A percentile compares a stretch with the other conserved stretches of the same genome.
These are phyloP conservation scores for Stachybotrys elegans DNA, from an alignment of 2,329 filamentous ascomycete species.

Conservation along the genomic window DNA sequence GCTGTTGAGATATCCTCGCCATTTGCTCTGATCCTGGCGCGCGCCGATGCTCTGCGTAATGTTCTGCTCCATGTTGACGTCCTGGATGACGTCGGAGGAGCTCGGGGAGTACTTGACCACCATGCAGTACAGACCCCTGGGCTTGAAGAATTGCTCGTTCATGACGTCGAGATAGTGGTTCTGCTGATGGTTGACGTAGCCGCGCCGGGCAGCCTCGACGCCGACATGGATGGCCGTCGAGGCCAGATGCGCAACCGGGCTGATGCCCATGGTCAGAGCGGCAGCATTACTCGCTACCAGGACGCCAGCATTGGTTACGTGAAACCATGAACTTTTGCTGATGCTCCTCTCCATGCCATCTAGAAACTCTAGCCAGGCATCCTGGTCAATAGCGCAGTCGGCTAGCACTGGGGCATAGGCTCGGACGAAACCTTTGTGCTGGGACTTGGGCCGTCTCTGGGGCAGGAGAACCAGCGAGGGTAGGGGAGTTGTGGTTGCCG, in stretches of 20 bases:
- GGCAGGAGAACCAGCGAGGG: slow-evolving; percentile 42
- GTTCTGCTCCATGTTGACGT: slow-evolving; percentile 3
- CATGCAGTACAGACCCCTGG: slow-evolving; percentile 43
- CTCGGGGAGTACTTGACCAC: slow-evolving; percentile 50
- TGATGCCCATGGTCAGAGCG: slow-evolving; percentile 35
- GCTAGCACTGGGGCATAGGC: slow-evolving; percentile 46
- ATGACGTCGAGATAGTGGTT: slow-evolving; percentile 51
- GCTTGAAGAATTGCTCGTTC: slow-evolving; percentile 52
- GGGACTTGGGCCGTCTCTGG: slow-evolving; percentile 43
- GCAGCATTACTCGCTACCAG: slow-evolving; percentile 31
- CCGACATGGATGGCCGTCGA: slow-evolving; percentile 34
- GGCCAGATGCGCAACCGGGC: slow-evolving; percentile 35
- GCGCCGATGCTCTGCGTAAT: slow-evolving; percentile 3
- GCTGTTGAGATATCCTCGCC: not conserved
- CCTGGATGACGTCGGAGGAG: slow-evolving; percentile 12
- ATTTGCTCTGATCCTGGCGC: slow-evolving; percentile 5
- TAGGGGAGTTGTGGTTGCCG: not conserved
- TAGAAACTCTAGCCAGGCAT: slow-evolving; percentile 43
- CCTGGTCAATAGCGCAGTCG: slow-evolving; percentile 40
- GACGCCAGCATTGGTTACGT: slow-evolving; percentile 36
- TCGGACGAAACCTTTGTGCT: slow-evolving; percentile 44
- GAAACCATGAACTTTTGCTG: slow-evolving; percentile 24
- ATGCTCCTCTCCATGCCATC: slow-evolving; percentile 39
- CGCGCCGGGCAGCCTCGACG: slow-evolving; percentile 28
- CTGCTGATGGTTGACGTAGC: slow-evolving; percentile 15